Evolutionary conservation across 257 asterid species (phyloP).

Genomic region (Verbena officinalis): DNA sequence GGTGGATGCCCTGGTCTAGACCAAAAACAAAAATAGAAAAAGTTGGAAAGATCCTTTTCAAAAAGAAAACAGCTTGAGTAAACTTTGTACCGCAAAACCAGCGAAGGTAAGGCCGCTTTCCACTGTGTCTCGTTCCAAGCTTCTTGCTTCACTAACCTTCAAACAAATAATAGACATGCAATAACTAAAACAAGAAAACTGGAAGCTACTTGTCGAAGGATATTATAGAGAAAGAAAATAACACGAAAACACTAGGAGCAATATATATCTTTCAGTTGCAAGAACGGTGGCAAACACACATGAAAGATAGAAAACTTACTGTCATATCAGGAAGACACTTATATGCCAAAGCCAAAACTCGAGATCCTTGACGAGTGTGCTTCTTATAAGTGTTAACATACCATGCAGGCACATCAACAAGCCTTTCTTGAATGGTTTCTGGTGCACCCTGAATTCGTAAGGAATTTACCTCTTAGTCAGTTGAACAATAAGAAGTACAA

Average conservation of each 20-base stretch:
- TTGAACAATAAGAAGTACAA: background rate
- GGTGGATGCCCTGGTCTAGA: too few relatives aligned
- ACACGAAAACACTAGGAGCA: constrained; percentile 2
- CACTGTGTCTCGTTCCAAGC: constrained; percentile 82
- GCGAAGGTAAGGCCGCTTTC: constrained; percentile 88
- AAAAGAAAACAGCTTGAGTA: background rate
- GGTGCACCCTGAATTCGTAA: constrained; percentile 85
- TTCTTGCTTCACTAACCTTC: constrained; percentile 97
- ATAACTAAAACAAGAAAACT: constrained; percentile 23
- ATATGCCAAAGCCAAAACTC: constrained; percentile 94
- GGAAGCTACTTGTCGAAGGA: background rate
- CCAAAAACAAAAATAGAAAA: too few relatives aligned
- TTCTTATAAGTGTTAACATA: constrained; percentile 80
- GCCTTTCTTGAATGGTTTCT: constrained; percentile 97
- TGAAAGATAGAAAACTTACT: constrained; percentile 53
- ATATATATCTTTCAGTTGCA: too few relatives aligned
- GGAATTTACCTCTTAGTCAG: background rate
- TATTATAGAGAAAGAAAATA: background rate
- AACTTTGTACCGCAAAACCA: constrained; percentile 87
- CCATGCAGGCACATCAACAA: constrained; percentile 77
- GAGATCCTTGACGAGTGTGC: constrained; percentile 98
- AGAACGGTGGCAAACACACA: too few relatives aligned
- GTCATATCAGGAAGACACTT: constrained; percentile 94
- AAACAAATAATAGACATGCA: constrained; percentile 30
- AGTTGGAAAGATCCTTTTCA: too few relatives aligned